Percentiles rank a stretch among this genome's conserved stretches.
Conservation (phyloP, 345 rosid species). For the Melaleuca quinquenervia region DNA sequence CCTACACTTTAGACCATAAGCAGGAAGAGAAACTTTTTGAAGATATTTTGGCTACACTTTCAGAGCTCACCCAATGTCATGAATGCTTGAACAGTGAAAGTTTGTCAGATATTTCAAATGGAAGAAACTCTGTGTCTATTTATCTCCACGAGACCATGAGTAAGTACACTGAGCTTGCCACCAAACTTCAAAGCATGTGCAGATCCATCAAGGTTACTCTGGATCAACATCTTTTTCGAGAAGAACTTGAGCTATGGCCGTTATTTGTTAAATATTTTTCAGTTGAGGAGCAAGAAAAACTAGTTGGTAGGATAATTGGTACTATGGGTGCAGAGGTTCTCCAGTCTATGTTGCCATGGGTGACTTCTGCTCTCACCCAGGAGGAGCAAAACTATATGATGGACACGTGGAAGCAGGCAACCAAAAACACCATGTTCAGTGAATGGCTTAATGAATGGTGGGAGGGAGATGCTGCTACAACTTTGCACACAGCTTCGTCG, state of each 20-base stretch:
- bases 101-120: neutral
- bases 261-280: conserved; percentile 70
- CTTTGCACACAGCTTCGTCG: conserved; percentile 27
- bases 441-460: conserved; percentile 89
- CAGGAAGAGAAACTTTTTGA: conserved; percentile 85
- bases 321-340: conserved; percentile 88
- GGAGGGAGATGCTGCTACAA: conserved; percentile 39
- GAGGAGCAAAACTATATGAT: conserved; percentile 90
- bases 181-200: conserved; percentile 92
- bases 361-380: conserved; percentile 74
- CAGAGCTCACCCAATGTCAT: conserved; percentile 55
- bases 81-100: conserved; percentile 24
- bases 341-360: conserved; percentile 94
- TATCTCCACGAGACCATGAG: neutral
- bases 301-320: conserved; percentile 89
- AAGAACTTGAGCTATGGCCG: conserved; percentile 90
- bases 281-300: conserved; percentile 71
- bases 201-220: conserved; percentile 72
- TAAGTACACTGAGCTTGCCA: conserved; percentile 57
- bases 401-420: conserved; percentile 95
- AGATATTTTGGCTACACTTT: conserved; percentile 62
- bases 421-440: conserved; percentile 88
- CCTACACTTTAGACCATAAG: conserved; percentile 82
- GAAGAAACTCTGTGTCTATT: conserved; percentile 13
- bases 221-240: conserved; percentile 77